Evolutionary conservation across 1,284 basidiomycete species (phyloP), one percentile per base, ranked within the genome.

Genomic region (Agroathelia rolfsii): DNA sequence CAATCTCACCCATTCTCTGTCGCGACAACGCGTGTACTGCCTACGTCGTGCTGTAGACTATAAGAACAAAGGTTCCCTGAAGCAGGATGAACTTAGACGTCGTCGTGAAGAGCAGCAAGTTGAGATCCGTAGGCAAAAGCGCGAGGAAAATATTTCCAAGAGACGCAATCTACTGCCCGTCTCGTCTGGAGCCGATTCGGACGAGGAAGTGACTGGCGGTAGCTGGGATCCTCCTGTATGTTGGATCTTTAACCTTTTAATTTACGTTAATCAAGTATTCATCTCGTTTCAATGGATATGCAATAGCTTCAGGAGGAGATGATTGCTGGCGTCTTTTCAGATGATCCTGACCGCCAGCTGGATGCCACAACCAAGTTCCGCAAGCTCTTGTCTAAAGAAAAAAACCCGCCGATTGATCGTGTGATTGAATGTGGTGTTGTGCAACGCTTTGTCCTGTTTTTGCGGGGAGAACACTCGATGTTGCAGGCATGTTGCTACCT

Each of bases 341-440:
- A 92, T 43, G 82, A 93, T 56, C 66, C 80, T 28, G 89, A 97
- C 43, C 79, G 77, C 47, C 93, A 97, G 61, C 70, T 96, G 41
- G 92, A 96, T 57, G 84, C 92, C 48, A 97, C 93, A 16, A 85
- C 80, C 50, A 95, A 90, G 65, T 98, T 98, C 73, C 80, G 95
- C 53, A 99, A 98, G 57, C 70, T 95, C 28, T 76, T 98, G 39
- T 97, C 94, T 47, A 99, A 99, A 69, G 94, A 99, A 68, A 94
- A 93, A 70, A 99, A 97, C 58, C 94, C 94, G 23, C 94, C 94
- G n/a, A 99, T 99, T 56, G 95, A 98, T 60, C 81, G 82, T 52
- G 95, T 99, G 47, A 98, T 99, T 57, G 88, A 92, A 50, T 95
- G 92, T 59, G 87, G 89, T 40, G 94, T 99, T 34, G 90, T 99